phyloP scores from a whole-genome alignment of 176 grass and related monocot species.

The Carex pumila region DNA sequence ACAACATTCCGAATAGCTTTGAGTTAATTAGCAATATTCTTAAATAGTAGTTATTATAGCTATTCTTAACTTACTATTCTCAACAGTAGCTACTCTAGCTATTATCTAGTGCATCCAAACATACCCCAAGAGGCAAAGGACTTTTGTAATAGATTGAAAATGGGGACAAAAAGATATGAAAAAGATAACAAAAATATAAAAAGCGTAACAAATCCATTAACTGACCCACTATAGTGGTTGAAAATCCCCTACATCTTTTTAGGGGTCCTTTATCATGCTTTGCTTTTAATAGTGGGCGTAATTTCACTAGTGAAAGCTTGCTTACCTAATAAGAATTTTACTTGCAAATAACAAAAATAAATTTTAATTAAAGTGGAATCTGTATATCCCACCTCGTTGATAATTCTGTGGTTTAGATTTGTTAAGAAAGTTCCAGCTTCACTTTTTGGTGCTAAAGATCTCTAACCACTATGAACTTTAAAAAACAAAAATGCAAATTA shows the following conservation, averaged over 20 bases:
- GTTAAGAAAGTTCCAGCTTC: neutral
- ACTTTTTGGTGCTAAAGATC: neutral
- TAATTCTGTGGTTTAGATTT: too few relatives aligned
- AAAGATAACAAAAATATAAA: neutral
- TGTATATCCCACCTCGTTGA: too few relatives aligned
- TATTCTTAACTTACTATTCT: too few relatives aligned
- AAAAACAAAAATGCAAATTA: neutral
- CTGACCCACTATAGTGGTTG: neutral
- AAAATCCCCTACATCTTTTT: neutral
- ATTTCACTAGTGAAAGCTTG: neutral
- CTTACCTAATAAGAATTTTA: constrained; percentile 13
- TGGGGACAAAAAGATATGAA: neutral
- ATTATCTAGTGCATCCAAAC: too few relatives aligned
- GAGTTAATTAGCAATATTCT: too few relatives aligned
- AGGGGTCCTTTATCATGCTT: neutral
- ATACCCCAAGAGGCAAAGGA: neutral
- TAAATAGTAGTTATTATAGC: too few relatives aligned
- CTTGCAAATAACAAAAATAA: neutral
- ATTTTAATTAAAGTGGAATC: too few relatives aligned
- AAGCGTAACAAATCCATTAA: neutral
- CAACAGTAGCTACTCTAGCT: too few relatives aligned
- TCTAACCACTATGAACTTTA: neutral
- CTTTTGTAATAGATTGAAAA: neutral
- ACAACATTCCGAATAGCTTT: too few relatives aligned
- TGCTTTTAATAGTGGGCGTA: neutral